Evolutionary conservation across 148 eudicot species (phyloP).

Genomic region (Gaultheria prostrata): DNA sequence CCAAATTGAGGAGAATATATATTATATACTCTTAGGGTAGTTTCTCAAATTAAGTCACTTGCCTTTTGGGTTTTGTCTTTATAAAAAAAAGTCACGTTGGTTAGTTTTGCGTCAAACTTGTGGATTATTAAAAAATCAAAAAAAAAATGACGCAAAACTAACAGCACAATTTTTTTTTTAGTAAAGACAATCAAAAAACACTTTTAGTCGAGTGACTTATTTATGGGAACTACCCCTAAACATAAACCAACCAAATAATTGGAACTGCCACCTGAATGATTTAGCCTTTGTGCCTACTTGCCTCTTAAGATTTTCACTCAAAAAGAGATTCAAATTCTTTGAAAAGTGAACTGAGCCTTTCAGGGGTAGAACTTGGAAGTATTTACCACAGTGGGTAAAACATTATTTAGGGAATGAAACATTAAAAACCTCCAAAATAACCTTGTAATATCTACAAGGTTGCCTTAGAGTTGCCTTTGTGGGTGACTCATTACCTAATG

Average conservation of each 20-base stretch:
- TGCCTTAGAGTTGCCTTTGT: not conserved
- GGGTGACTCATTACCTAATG: conserved; percentile 1
- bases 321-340: not conserved
- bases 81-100: no score
- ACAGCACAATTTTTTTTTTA: no score
- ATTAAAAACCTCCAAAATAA: not conserved
- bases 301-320: not conserved
- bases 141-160: no score
- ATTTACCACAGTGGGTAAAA: not conserved
- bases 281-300: not conserved
- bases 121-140: no score
- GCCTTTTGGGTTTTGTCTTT: no score
- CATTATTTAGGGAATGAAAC: not conserved
- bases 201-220: no score
- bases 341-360: not conserved
- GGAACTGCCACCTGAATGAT: not conserved
- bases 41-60: no score
- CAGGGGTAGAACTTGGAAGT: not conserved
- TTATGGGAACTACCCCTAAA: not conserved
- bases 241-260: not conserved
- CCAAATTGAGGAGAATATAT: not conserved
- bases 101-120: no score
- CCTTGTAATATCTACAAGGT: not conserved
- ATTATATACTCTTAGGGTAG: no score
- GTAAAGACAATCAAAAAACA: no score